Base-by-base conservation (phyloP, 768 basidiomycete genomes). In the Leccinellum albellum region DNA sequence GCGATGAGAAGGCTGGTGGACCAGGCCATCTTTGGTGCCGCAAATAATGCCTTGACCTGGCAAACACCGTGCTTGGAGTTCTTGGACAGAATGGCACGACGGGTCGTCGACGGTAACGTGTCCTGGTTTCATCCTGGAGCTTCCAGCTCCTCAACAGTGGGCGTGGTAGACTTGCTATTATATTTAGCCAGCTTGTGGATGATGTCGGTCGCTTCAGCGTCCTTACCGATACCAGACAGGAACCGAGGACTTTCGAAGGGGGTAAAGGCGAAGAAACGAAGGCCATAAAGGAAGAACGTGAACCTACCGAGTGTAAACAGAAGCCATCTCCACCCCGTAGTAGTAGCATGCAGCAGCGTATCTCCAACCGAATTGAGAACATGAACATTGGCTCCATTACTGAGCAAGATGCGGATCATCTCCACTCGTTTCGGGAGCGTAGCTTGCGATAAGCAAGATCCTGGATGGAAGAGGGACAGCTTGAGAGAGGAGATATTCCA, bases 251-350 rank as follows among this genome's bases (percentile, higher is more conserved):
- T 83, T 61, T 85, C 83, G 48, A 81, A 67, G 15, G 85, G 73
- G 26, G 70, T 68, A 71, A 86, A 85, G 31, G 74, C 61, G 64
- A 82, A 79, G 67, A 82, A 76, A 35, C 83, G 80, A 59, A 81
- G 57, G 14, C 65, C 72, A 76, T 80, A 84, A 17, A 83, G 67
- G 53, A 83, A 56, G 42, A 86, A 71, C 26, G 77, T 82, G 42
- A 84, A 58, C 9, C 75, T 81, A 2, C 84, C 82, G 40, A 84
- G 76, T 0, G 75, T 74, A 65, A 82, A 78, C 32, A 84, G 69
- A 24, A 84, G 76, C 62, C 85, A 85, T 28, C 85, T 74, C 84
- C 85, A 86, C 23, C 85, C 84, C 83, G 82, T 85, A 61, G n/a
- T 28, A 28, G 28, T 6, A 6, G 28, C 28, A 6, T 28, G 28